phyloP scores from a whole-genome alignment of 1,284 basidiomycete genomes.

The Xerocomus nothofagi region DNA sequence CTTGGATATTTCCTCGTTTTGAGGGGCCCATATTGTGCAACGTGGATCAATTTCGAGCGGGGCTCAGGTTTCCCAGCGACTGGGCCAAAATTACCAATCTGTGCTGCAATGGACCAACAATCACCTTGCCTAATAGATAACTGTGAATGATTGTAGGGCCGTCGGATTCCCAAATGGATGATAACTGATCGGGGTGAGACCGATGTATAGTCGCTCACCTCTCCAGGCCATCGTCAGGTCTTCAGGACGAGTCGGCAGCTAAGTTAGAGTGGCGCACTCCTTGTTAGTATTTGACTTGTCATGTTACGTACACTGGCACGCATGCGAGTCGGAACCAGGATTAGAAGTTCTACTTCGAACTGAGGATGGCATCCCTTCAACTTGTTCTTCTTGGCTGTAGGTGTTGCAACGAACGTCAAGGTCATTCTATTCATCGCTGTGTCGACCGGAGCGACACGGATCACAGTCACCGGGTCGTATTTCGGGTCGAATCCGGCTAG shows the following conservation, averaged over 20 bases:
- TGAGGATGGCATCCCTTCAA: constrained; percentile 1
- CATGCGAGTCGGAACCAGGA: neutral
- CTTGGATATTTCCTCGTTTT: neutral
- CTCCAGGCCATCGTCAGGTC: too few relatives aligned
- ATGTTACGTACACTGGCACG: constrained; percentile 7
- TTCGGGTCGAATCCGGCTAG: neutral
- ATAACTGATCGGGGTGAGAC: constrained; percentile 2
- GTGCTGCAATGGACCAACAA: constrained; percentile 9
- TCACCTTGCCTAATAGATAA: constrained; percentile 10
- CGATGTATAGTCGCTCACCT: too few relatives aligned
- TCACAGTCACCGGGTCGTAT: neutral
- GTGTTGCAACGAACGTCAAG: neutral
- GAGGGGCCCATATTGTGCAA: constrained; percentile 5
- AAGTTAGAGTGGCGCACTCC: neutral
- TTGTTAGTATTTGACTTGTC: constrained; percentile 1
- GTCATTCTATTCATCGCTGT: neutral
- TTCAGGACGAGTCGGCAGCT: neutral
- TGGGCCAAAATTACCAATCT: constrained; percentile 17
- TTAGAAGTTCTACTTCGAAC: constrained; percentile 2
- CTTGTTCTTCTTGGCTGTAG: neutral
- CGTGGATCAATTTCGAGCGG: constrained; percentile 11
- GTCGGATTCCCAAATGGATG: constrained; percentile 15
- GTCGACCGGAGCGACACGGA: neutral
- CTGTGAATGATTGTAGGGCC: neutral
- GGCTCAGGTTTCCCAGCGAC: neutral